phyloP scores from a whole-genome alignment of 768 basidiomycete genomes.

The Lanmaoa pseudosensibilis region DNA sequence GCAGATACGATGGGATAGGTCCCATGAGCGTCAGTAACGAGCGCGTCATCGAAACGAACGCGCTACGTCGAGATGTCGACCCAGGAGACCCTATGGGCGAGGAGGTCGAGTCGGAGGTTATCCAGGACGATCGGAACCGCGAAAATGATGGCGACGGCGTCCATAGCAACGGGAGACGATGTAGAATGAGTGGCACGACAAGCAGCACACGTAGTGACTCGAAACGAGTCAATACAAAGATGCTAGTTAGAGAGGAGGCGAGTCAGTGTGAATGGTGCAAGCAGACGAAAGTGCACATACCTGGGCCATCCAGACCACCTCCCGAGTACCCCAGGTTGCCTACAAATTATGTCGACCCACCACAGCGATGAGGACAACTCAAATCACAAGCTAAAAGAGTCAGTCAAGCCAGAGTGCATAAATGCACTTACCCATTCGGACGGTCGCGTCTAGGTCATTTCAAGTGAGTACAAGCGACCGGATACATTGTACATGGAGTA shows the following conservation, averaged over 20 bases:
- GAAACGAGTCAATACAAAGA: neutral
- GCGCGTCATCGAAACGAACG: no score
- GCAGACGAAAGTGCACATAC: neutral
- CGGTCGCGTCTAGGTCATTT: no score
- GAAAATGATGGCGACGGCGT: neutral
- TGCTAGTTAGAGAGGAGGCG: neutral
- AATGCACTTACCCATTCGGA: no score
- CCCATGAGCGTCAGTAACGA: no score
- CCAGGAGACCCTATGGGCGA: neutral
- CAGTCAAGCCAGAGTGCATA: no score
- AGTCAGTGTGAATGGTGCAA: neutral
- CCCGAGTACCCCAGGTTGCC: no score
- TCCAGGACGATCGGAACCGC: neutral
- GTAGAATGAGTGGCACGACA: neutral
- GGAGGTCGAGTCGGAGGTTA: fast-evolving
- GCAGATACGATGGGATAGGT: no score
- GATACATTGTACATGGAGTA: no score
- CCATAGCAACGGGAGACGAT: no score
- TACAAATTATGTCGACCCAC: neutral
- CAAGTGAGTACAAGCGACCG: no score
- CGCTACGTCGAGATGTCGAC: no score
- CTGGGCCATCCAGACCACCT: neutral
- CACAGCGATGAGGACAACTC: no score
- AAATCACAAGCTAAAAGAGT: neutral
- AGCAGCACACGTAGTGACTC: neutral